Base-by-base conservation (phyloP, 2,329 filamentous ascomycete species). In the Paraphoma sp. region DNA sequence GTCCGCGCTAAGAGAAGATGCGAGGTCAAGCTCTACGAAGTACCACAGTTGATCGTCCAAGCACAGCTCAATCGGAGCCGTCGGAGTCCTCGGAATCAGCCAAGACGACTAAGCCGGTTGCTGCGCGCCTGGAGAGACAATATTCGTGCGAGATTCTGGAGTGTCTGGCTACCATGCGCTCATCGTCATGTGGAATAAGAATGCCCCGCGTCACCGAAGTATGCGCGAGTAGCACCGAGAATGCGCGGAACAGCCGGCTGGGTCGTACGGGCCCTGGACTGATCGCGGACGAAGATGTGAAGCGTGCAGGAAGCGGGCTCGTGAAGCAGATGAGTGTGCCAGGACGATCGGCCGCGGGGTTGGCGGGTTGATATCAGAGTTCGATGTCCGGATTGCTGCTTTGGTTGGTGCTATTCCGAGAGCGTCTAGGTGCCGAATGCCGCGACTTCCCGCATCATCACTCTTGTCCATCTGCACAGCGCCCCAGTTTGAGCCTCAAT, bases 151-250 rank as follows among this genome's bases (percentile, higher is more conserved):
- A 46, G 42, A 52, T 45, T 57, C 53, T 23, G 23, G 48, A 42
- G 56, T 48, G 43, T 33, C 31, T 49, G 45, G 44, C 53, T 46
- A 53, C 29, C 16, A 28, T 54, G 53, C 48, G 49, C 48, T 57
- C 65, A 64, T 69, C 67, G 40, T 29, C 31, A 43, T 44, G 16
- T n/a, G 51, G 40, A 28, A 30, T n/a, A 41, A 40, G 42, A 36
- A 31, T 30, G 28, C 60, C 60, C 55, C 60, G 60, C 60, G 54
- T 51, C 56, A 45, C 28, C 45, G 47, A 38, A 17, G n/a, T 46
- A 42, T 31, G 49, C 36, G 47, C 42, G 42, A 31, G n/a, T 17
- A 45, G 31, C 48, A 28, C 28, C 14, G 29, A 31, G 38, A 14
- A 36, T 16, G 48, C 41, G 56, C 61, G 56, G 61, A 53, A 51